Conservation (phyloP, 2,329 filamentous ascomycete genomes). For the Huntiella moniliformis region DNA sequence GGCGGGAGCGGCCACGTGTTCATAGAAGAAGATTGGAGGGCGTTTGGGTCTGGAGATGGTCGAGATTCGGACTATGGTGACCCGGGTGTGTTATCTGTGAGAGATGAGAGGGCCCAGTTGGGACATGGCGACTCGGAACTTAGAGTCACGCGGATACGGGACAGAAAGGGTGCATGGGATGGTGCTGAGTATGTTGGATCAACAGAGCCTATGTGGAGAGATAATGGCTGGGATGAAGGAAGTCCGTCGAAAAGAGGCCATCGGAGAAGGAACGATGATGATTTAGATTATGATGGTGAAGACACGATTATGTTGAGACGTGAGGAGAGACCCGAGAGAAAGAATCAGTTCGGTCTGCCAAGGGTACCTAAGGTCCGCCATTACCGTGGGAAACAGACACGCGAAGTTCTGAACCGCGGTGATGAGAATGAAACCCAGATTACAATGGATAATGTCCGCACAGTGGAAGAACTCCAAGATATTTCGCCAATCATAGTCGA, state of each 20-base stretch:
- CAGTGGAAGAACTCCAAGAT: neutral
- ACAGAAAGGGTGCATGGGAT: neutral
- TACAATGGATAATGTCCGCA: neutral
- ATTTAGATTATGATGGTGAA: neutral
- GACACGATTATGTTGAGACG: neutral
- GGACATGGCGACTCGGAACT: neutral
- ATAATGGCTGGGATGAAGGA: neutral
- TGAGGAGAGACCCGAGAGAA: neutral
- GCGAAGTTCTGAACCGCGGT: neutral
- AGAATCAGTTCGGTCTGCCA: neutral
- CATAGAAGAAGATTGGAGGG: too few relatives aligned
- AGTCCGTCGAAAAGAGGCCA: neutral
- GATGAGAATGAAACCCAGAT: neutral
- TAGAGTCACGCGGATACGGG: neutral
- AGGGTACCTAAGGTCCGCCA: neutral
- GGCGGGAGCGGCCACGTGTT: too few relatives aligned
- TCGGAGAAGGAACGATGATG: too few relatives aligned
- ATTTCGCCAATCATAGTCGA: conserved; percentile 4
- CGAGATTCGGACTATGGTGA: neutral
- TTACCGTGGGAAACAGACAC: neutral
- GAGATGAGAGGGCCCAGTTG: neutral
- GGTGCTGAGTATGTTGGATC: neutral
- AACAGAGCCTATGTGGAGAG: neutral
- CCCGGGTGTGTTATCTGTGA: neutral
- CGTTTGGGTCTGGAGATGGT: too few relatives aligned